phyloP scores from a whole-genome alignment of 352 stramenopile genomes.

The Elongisporangium prolatum region DNA sequence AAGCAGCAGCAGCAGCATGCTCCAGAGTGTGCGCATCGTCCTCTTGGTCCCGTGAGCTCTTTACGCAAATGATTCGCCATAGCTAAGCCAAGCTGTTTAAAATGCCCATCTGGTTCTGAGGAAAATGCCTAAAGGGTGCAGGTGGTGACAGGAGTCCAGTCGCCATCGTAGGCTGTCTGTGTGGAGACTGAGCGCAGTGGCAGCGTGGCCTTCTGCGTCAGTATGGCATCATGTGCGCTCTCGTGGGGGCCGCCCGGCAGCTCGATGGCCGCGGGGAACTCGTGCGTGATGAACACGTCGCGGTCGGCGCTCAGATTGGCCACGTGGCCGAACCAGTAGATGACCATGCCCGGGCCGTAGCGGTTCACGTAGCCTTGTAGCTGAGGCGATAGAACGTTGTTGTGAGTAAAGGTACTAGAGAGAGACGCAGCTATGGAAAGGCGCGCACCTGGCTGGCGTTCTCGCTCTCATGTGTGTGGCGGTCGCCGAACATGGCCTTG shows the following conservation, averaged over 20 bases:
- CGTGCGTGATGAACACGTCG: constrained; percentile 59
- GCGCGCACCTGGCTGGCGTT: constrained; percentile 49
- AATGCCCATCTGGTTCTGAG: neutral
- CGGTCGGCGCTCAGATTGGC: constrained; percentile 43
- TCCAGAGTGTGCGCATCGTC: constrained; percentile 3
- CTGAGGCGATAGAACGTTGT: constrained; percentile 12
- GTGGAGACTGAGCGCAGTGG: constrained; percentile 11
- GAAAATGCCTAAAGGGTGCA: constrained; percentile 19
- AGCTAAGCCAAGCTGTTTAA: neutral
- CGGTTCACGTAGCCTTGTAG: constrained; percentile 79
- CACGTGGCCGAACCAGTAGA: constrained; percentile 86
- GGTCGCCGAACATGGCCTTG: constrained; percentile 88
- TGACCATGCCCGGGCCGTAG: constrained; percentile 82
- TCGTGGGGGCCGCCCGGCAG: constrained; percentile 43
- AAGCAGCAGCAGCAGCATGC: constrained; percentile 9
- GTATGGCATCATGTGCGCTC: constrained; percentile 1
- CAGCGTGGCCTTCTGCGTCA: constrained; percentile 14
- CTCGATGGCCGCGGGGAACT: constrained; percentile 46
- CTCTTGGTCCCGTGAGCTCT: constrained; percentile 13
- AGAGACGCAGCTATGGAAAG: no score
- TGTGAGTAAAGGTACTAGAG: no score
- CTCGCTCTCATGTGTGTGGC: constrained; percentile 71
- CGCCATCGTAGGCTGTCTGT: constrained; percentile 31
- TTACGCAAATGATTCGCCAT: neutral
- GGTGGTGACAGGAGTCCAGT: constrained; percentile 34